Evolutionary conservation across 805 yeast species (phyloP).

Genomic region (Myxozyma melibiosi): DNA sequence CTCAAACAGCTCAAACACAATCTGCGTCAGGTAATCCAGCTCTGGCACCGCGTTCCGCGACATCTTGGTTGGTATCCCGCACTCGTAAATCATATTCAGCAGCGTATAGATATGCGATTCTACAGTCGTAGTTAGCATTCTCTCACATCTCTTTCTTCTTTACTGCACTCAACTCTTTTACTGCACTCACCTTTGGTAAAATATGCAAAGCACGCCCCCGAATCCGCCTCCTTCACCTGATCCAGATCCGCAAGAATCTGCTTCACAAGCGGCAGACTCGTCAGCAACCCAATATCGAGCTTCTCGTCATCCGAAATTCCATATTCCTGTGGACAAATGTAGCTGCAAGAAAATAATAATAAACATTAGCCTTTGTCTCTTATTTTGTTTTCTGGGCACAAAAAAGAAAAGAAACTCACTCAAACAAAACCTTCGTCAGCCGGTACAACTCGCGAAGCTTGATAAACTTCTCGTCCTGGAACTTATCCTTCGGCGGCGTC

Average conservation of each 20-base stretch:
- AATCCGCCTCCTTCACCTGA: constrained; percentile 72
- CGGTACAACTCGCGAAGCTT: constrained; percentile 83
- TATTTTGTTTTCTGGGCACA: not conserved
- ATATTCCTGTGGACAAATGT: constrained; percentile 95
- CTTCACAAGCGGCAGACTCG: constrained; percentile 90
- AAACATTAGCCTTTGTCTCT: not conserved
- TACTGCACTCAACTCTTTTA: no score
- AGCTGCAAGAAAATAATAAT: constrained; percentile 1
- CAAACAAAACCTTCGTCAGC: constrained; percentile 89
- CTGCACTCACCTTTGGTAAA: constrained; percentile 68
- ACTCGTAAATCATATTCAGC: constrained; percentile 85
- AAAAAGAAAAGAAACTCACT: constrained; percentile 50
- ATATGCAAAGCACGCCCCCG: constrained; percentile 83
- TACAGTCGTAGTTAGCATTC: not conserved
- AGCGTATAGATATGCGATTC: constrained; percentile 96
- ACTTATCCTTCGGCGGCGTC: constrained; percentile 13
- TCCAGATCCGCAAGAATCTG: constrained; percentile 81
- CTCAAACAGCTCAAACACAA: constrained; percentile 90
- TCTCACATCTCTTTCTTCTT: no score
- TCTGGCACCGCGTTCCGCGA: constrained; percentile 96
- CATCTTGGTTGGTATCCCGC: constrained; percentile 92
- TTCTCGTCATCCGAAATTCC: constrained; percentile 96
- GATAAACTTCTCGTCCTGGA: constrained; percentile 25
- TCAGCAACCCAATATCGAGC: constrained; percentile 90
- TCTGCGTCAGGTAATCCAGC: constrained; percentile 91